Evolutionary conservation across 495 filamentous ascomycete genomes (phyloP), one percentile per base, ranked within the genome.

Genomic region (Chlorociboria aeruginascens): DNA sequence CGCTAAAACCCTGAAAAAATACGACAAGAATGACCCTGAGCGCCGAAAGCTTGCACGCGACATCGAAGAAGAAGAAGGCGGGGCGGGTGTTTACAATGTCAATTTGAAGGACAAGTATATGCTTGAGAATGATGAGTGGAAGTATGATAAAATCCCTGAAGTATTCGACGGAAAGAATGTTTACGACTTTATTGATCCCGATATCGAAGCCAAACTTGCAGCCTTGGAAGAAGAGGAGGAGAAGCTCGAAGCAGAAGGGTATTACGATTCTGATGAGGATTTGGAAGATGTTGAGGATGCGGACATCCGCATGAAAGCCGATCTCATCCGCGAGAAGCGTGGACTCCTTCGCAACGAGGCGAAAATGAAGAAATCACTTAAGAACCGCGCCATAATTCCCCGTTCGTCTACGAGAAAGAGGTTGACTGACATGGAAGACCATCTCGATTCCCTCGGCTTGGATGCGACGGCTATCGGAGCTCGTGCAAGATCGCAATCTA

Each of bases 191-290:
- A 80, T 97, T 61, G 92, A 97, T 55, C 89, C 92, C 0, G 92
- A 98, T 49, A 97, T 98, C 64, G 92, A 95, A 55, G 72, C 76
- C 49, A 96, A 90, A 67, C 74, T 98, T 34, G 80, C 80, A 28
- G 86, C 88, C 38, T 72, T 98, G 33, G 92, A 98, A 63, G 89
- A 86, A 47, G 92, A 98, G 59, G 92, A 98, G 59, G 89, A 95
- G 66, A 79, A 81, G 45, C 74, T 97, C 3, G 79, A 95, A 66
- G 82, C 78, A 10, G 80, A 86, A 32, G 89, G 89, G 38, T 90
- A 49, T 54, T 70, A 70, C 39, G 67, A 67, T 47, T 70, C 67
- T 13, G 60, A 70, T 11, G 76, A 81, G 17, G 71, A 73, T 32
- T 64, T 87, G 42, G 85, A 85, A 55, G 86, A 90, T 63, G 86